Conservation (phyloP, 129 eudicot genomes). For the Silybum marianum region DNA sequence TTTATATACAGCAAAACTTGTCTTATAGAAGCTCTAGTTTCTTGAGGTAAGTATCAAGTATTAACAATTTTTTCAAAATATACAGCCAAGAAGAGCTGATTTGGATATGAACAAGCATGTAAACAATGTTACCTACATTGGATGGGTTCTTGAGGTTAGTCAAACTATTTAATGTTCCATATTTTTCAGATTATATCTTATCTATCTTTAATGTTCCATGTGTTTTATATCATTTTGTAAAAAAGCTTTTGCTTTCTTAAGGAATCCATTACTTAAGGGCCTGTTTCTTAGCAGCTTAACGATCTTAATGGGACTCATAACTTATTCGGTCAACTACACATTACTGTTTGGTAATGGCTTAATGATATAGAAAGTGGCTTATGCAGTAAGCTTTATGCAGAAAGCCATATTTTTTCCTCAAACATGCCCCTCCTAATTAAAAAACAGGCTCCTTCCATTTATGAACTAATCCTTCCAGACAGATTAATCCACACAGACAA, state of each 20-base stretch:
- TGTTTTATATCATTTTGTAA: constrained; percentile 2
- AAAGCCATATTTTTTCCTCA: no score
- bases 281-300: no score
- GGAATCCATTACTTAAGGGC: neutral
- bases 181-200: neutral
- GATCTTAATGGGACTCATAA: no score
- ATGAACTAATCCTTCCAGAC: no score
- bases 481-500: no score
- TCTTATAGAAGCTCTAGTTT: neutral
- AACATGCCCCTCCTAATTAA: no score
- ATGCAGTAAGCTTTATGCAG: no score
- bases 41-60: constrained; percentile 2
- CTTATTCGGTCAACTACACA: no score
- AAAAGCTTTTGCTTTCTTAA: neutral
- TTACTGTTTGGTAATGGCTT: no score
- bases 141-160: constrained; percentile 89
- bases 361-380: no score
- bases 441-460: no score
- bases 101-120: constrained; percentile 95
- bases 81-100: constrained; percentile 86
- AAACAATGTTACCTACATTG: constrained; percentile 89
- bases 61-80: neutral
- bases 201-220: neutral
- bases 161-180: neutral
- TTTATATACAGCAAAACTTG: no score